These are phyloP conservation scores for Candolleomyces aberdarensis DNA, from an alignment of 768 basidiomycete species.

Conservation along the genomic window DNA sequence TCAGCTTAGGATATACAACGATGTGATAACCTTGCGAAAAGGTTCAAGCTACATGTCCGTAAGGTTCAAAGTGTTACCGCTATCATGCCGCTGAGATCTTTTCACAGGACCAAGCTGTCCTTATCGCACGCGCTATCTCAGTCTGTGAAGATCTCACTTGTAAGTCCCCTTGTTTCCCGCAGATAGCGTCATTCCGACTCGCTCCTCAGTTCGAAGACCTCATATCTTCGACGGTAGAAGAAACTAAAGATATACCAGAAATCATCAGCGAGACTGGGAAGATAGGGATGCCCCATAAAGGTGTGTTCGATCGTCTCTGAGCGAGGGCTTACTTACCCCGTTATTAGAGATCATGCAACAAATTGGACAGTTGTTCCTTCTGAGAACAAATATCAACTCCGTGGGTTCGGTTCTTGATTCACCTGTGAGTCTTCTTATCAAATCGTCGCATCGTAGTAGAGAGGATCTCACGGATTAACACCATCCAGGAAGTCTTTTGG, in stretches of 20 bases:
- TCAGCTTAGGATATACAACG: slow-evolving; percentile 80
- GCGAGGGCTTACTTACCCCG: slow-evolving; percentile 10
- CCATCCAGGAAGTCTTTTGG: slow-evolving; percentile 86
- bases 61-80: slow-evolving; percentile 12
- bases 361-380: slow-evolving; percentile 90
- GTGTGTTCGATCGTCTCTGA: slow-evolving; percentile 29
- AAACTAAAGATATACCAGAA: slow-evolving; percentile 95
- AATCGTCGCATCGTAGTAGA: slow-evolving; percentile 6
- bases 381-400: slow-evolving; percentile 91
- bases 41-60: slow-evolving; percentile 94
- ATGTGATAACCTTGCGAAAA: slow-evolving; percentile 91
- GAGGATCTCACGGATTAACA: slow-evolving; percentile 6
- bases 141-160: slow-evolving; percentile 95
- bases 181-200: not conserved
- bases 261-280: slow-evolving; percentile 92
- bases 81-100: slow-evolving; percentile 7
- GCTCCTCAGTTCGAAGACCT: slow-evolving; percentile 77
- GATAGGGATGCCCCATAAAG: slow-evolving; percentile 86
- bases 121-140: slow-evolving; percentile 93
- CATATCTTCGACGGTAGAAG: slow-evolving; percentile 90
- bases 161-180: slow-evolving; percentile 22
- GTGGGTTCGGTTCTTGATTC: slow-evolving; percentile 97
- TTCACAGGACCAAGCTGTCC: slow-evolving; percentile 86
- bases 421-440: slow-evolving; percentile 54
- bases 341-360: slow-evolving; percentile 90